These are phyloP conservation scores for Zanthoxylum bungeanum DNA, from an alignment of 345 rosid genomes.

Conservation along the genomic window DNA sequence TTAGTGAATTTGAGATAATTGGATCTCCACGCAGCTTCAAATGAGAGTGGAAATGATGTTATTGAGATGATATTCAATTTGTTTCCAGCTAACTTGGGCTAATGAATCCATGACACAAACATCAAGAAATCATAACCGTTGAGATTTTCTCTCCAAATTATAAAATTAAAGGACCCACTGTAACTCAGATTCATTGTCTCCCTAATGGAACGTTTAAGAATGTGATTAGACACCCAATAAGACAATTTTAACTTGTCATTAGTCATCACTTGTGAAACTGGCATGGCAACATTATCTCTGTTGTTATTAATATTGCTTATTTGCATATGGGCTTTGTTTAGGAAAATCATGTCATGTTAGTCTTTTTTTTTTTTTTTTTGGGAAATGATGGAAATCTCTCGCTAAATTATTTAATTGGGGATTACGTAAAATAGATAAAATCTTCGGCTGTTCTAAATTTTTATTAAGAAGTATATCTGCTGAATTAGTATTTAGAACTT, in stretches of 20 bases:
- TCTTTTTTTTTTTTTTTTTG: no score
- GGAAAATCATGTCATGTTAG: no score
- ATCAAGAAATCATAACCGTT: constrained; percentile 10
- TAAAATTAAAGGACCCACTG: background rate
- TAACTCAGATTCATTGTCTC: background rate
- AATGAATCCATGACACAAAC: background rate
- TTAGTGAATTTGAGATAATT: background rate
- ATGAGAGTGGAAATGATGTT: background rate
- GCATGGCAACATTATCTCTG: background rate
- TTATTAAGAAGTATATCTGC: no score
- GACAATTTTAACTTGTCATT: constrained; percentile 7
- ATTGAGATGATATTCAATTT: background rate
- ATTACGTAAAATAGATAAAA: no score
- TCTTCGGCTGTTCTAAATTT: no score
- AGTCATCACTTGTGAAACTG: background rate
- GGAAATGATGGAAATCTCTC: no score
- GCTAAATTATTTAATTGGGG: no score
- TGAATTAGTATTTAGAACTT: no score
- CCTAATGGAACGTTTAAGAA: constrained; percentile 1
- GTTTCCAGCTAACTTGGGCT: background rate
- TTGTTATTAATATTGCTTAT: background rate
- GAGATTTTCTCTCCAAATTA: background rate
- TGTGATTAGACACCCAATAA: constrained; percentile 8
- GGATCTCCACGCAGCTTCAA: background rate
- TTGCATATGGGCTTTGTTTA: background rate